Conservation (phyloP, 768 basidiomycete genomes). For the Tricholomella constricta region DNA sequence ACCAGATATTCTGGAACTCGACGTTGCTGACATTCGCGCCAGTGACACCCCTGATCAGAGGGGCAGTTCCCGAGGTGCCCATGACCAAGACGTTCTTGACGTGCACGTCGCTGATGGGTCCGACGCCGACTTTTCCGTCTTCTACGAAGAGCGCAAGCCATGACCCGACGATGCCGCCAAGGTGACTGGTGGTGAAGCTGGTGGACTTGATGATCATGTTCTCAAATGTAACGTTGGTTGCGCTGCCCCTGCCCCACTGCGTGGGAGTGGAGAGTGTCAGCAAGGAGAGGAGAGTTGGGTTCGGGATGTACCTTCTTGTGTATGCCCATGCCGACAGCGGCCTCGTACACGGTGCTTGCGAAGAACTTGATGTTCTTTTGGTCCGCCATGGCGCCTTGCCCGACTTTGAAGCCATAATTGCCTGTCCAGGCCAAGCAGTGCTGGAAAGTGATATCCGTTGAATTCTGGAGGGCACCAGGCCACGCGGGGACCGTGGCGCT, state of each 20-base stretch:
- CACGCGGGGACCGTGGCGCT: conserved; percentile 1
- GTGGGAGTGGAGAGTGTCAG: background rate
- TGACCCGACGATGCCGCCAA: conserved; percentile 16
- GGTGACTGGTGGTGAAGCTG: conserved; percentile 13
- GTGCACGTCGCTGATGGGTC: conserved; percentile 15
- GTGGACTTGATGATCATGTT: conserved; percentile 18
- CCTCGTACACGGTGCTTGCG: conserved; percentile 17
- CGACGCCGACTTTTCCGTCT: conserved; percentile 17
- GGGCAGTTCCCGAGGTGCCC: conserved; percentile 8
- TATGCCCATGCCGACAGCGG: conserved; percentile 19
- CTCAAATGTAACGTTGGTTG: conserved; percentile 16
- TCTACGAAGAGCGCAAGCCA: conserved; percentile 18
- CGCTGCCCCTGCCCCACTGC: conserved; percentile 16
- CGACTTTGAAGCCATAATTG: conserved; percentile 21
- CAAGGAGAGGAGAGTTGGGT: background rate
- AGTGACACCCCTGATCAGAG: conserved; percentile 11
- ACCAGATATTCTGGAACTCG: conserved; percentile 10
- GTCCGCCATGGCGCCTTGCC: conserved; percentile 17
- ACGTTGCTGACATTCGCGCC: conserved; percentile 16
- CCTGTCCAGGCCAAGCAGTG: conserved; percentile 19
- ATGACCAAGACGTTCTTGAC: conserved; percentile 16
- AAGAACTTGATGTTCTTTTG: conserved; percentile 17
- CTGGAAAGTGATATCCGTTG: conserved; percentile 11
- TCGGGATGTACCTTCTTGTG: conserved; percentile 14
- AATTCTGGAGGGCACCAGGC: conserved; percentile 11